Evolutionary conservation across 805 yeast genomes (phyloP), one percentile per base, ranked within the genome.

Genomic region (Blastobotrys terrestris): DNA sequence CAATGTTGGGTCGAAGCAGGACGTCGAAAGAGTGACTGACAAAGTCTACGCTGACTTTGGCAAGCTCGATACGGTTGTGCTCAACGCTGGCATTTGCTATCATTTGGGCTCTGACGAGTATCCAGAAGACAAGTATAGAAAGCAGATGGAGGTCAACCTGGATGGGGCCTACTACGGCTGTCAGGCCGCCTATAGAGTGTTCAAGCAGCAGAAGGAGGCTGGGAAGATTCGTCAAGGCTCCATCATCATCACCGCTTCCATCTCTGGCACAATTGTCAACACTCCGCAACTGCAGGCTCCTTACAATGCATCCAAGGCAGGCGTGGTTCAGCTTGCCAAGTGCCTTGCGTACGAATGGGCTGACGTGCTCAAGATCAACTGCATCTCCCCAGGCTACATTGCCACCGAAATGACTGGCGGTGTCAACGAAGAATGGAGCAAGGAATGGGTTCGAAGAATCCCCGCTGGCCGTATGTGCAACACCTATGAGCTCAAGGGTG

Each of bases 401-500:
- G 78, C 80, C 60, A 85, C 91, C 14, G 89, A 89, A 44, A 58
- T 57, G 59, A 71, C 84, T 77, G 83, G 81, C 68, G 53, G 44
- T 55, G 60, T 47, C 14, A 41, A 50, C 4, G 49, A 52, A 2
- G 53, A 43, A n/a, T 39, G 48, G 39, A 45, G 44, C 22, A 77
- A 82, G 50, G 75, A 80, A 52, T 84, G 91, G 88, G 82, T 82
- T 61, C 69, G 78, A 26, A 78, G 78, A 68, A 74, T 82, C 53
- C 94, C 94, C 63, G 77, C 81, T 80, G 79, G 79, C 64, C 80
- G 94, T 73, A 80, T 86, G 85, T 89, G 92, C 44, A 86, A 81
- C 62, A 90, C 92, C 56, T 77, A 83, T 64, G 95, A 86, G 68
- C 84, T 85, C 65, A 84, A 83, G 46, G 94, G 95, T 44, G 74